A percentile compares a stretch with the other conserved stretches of the same genome.
Conservation (phyloP, 2,329 filamentous ascomycete genomes). For the Cryphonectria radicalis region DNA sequence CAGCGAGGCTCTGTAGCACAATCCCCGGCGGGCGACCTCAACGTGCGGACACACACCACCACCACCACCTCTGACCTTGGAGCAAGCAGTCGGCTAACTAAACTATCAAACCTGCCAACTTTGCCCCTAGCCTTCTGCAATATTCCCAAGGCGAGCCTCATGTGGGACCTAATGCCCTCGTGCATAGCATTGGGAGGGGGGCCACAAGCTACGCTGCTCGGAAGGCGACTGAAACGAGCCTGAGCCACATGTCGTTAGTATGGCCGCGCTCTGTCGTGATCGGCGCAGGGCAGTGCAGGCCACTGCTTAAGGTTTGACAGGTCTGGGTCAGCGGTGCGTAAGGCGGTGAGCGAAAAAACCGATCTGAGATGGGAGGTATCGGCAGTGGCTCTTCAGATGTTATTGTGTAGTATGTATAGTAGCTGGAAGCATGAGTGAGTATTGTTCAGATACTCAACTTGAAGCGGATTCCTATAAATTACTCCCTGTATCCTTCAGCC, state of each 20-base stretch:
- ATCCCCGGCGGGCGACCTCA: not conserved
- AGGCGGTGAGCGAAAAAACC: not conserved
- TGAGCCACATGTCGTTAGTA: conserved; percentile 12
- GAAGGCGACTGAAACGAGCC: conserved; percentile 4
- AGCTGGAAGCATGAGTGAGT: not conserved
- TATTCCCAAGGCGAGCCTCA: not conserved
- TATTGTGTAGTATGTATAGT: not conserved
- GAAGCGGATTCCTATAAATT: not conserved
- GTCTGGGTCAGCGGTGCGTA: not conserved
- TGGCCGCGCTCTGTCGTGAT: not conserved
- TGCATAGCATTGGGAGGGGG: not conserved
- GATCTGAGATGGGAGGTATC: not conserved
- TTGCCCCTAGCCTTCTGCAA: not conserved
- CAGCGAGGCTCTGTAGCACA: not conserved
- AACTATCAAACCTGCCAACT: not conserved
- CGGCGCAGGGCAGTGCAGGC: not conserved
- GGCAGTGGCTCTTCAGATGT: not conserved
- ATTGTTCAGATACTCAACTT: not conserved
- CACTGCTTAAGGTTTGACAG: not conserved
- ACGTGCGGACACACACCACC: not conserved
- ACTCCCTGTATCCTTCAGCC: not conserved
- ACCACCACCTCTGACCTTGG: not conserved
- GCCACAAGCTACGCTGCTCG: not conserved
- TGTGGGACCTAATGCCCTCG: not conserved
- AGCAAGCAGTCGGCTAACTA: not conserved